These are phyloP conservation scores for Helicostylum pulchrum DNA, from an alignment of 192 early-diverging fungal genomes.

Conservation along the genomic window DNA sequence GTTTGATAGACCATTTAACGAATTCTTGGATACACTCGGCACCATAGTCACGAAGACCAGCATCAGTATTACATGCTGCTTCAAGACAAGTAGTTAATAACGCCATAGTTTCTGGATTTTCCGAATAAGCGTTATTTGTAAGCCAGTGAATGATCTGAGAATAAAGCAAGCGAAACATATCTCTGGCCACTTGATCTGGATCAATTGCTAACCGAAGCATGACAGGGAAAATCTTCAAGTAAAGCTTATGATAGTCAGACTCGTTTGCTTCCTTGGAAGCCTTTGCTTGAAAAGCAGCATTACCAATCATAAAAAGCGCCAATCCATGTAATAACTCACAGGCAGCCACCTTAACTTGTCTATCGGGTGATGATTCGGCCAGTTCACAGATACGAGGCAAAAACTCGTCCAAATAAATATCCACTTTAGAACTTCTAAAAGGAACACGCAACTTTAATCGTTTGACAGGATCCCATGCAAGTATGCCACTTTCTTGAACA, in stretches of 20 bases:
- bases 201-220: slow-evolving; percentile 71
- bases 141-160: slow-evolving; percentile 79
- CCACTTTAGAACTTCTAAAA: slow-evolving; percentile 63
- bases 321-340: slow-evolving; percentile 72
- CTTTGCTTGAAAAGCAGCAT: slow-evolving; percentile 52
- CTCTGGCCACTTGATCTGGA: slow-evolving; percentile 65
- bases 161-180: slow-evolving; percentile 61
- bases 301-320: slow-evolving; percentile 73
- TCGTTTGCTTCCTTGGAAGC: slow-evolving; percentile 39
- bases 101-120: slow-evolving; percentile 75
- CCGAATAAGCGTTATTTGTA: slow-evolving; percentile 69
- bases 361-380: slow-evolving; percentile 68
- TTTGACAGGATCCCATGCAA: slow-evolving; percentile 71
- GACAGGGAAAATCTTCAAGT: slow-evolving; percentile 64
- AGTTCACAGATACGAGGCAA: slow-evolving; percentile 72
- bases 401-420: slow-evolving; percentile 71
- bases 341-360: slow-evolving; percentile 72
- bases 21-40: slow-evolving; percentile 74
- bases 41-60: slow-evolving; percentile 66
- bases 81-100: slow-evolving; percentile 68
- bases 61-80: slow-evolving; percentile 49
- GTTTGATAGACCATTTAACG: slow-evolving; percentile 74
- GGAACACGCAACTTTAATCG: slow-evolving; percentile 58
- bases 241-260: slow-evolving; percentile 62
- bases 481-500: slow-evolving; percentile 19